A percentile compares a stretch with the other conserved stretches of the same genome.
Evolutionary conservation across 2,329 filamentous ascomycete genomes (phyloP).

Genomic region (Fusarium heterosporum): DNA sequence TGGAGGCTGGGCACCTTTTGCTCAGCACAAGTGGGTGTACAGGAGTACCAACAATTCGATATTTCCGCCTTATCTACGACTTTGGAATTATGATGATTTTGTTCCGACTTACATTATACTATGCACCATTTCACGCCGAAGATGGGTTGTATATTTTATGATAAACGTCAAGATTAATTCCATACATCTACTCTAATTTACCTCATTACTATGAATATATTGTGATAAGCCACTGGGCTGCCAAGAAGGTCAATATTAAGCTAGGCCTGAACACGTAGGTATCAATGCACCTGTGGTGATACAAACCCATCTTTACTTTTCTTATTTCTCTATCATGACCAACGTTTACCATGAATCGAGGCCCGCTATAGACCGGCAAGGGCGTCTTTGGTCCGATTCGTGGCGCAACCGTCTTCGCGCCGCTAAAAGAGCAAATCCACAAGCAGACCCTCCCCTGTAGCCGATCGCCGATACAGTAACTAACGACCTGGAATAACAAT

Average conservation of each 20-base stretch:
- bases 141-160: no score
- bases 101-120: no score
- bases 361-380: slow-evolving; percentile 29
- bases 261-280: slow-evolving; percentile 25
- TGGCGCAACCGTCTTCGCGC: slow-evolving; percentile 32
- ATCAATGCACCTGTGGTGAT: slow-evolving; percentile 27
- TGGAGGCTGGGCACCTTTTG: background rate
- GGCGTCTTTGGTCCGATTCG: slow-evolving; percentile 30
- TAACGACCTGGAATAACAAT: slow-evolving; percentile 20
- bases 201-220: background rate
- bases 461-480: slow-evolving; percentile 29
- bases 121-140: no score
- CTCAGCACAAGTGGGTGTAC: no score
- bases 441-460: slow-evolving; percentile 20
- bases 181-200: no score
- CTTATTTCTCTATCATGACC: slow-evolving; percentile 2
- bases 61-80: no score
- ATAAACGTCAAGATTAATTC: no score
- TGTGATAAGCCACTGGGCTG: slow-evolving; percentile 9
- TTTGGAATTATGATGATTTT: no score
- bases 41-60: no score
- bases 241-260: slow-evolving; percentile 1
- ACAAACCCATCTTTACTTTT: slow-evolving; percentile 3
- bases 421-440: slow-evolving; percentile 23
- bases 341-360: slow-evolving; percentile 8